These are phyloP conservation scores for Ogataea degrootiae DNA, from an alignment of 805 yeast genomes.

Conservation along the genomic window DNA sequence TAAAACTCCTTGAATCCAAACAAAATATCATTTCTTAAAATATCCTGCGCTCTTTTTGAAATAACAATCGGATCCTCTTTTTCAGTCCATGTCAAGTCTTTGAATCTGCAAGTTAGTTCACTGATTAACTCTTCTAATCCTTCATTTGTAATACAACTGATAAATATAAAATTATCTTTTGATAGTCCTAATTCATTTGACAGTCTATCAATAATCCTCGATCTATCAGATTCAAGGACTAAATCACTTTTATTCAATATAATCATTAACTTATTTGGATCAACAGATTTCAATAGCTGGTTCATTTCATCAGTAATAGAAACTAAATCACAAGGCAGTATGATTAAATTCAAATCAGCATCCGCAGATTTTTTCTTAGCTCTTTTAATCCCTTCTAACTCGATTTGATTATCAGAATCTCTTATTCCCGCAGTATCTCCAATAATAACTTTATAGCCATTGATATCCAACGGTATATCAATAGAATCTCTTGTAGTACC, in stretches of 20 bases:
- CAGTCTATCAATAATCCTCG: conserved; percentile 16
- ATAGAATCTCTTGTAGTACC: conserved; percentile 93
- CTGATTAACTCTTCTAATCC: conserved; percentile 52
- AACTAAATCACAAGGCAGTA: conserved; percentile 44
- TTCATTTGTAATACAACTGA: conserved; percentile 54
- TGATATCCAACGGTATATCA: conserved; percentile 74
- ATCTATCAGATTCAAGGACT: conserved; percentile 11
- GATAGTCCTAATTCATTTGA: conserved; percentile 24
- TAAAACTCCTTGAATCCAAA: conserved; percentile 67
- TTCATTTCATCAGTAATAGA: conserved; percentile 34
- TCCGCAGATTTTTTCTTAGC: conserved; percentile 56
- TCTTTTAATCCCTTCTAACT: conserved; percentile 71
- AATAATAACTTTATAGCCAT: conserved; percentile 76
- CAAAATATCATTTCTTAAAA: conserved; percentile 69
- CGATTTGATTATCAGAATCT: conserved; percentile 36
- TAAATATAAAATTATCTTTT: conserved; percentile 13
- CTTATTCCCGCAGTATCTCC: conserved; percentile 96
- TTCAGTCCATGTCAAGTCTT: conserved; percentile 43
- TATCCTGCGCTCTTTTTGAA: conserved; percentile 71
- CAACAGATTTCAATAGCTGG: conserved; percentile 30
- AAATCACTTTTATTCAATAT: conserved; percentile 63
- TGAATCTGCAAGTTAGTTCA: conserved; percentile 41
- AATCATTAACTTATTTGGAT: conserved; percentile 28
- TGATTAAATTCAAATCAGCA: conserved; percentile 67
- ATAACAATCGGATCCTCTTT: conserved; percentile 63